Evolutionary conservation across 352 stramenopile genomes (phyloP), one percentile per base, ranked within the genome.

Genomic region (Phytopythium oedochilum): DNA sequence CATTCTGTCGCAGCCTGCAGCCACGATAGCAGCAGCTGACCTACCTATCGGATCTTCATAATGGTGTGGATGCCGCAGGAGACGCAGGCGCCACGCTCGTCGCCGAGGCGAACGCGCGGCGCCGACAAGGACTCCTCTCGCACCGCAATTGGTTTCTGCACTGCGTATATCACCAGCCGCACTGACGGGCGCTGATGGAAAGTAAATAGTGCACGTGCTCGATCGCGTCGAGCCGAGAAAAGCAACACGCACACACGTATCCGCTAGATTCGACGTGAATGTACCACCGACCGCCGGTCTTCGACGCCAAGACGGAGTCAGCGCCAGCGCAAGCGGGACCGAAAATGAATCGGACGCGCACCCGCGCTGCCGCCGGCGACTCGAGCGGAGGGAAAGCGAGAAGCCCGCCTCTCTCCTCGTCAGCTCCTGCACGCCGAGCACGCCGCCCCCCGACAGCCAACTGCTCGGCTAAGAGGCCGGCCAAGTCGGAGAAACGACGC

Each of bases 131-230:
- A 44, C 71, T 77, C 57, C 70, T 73, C 68, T 58, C 61, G 63
- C 68, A 83, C 53, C 60, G 66, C 59, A 43, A 47, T 74, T 60
- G 63, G 57, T 90, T 52, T 90, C 56, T 84, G 78, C 80, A 90
- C 77, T 83, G 78, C 80, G 77, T 90, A 90, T 90, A 90, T 85
- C 77, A 86, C 69, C 58, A 68, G 59, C 66, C 61, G 57, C 69
- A 85, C 61, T 53, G 66, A 67, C 61, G 39, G 44, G 57, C 42
- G 73, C 64, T 67, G 57, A 71, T 87, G 68, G 75, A 90, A 90
- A 88, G 75, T 80, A 87, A 83, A 64, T 23, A 79, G 76, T 80
- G 73, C 70, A 72, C 38, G n/a, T 48, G 25, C 35, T 28, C 22
- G 34, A 38, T 14, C 44, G 26, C n/a, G 15, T 17, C 25, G 51